Base-by-base conservation (phyloP, 345 rosid species). In the Schrenkiella parvula region DNA sequence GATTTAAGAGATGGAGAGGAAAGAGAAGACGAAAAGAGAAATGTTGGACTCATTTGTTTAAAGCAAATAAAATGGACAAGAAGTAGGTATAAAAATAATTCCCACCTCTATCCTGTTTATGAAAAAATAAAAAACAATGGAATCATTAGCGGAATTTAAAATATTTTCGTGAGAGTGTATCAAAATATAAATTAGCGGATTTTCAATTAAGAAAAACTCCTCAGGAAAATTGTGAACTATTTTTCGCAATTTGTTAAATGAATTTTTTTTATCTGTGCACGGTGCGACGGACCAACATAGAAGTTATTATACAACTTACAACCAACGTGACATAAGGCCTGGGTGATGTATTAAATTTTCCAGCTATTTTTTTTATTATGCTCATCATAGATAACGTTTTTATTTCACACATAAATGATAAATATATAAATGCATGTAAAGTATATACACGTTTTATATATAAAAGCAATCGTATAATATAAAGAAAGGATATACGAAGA, bases 281-380 rank as follows among this genome's bases (percentile, higher is more conserved):
- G 66, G 78, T 74, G 57, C n/a, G 8, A 59, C 38, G 56, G 78
- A 23, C 74, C 68, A 68, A 75, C 63, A 74, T 41, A 56, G 17
- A 17, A 75, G 79, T 75, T 68, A 75, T 41, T 60, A 75, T 68
- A 68, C 79, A 75, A 68, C 79, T 68, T 68, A 59, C 79, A 75
- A 51, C 79, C 74, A 68, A 68, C 56, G 63, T 68, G 69, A 75
- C 44, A 75, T 60, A 75, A 68, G 69, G 48, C 74, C 69, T 59
- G 63, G 37, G 44, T 47, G 34, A 56, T 52, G 48, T 41, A 51
- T 60, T 68, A 61, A 75, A 21, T 32, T 41, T 67, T 52, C 73
- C 74, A 75, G 64, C 74, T 68, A 60, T 59, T 32, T 59, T 50
- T n/a, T 9, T 3, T 3, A 4, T 23, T 14, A 29, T 50, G 52